phyloP scores from a whole-genome alignment of 805 yeast species.

The Schizosaccharomyces japonicus region DNA sequence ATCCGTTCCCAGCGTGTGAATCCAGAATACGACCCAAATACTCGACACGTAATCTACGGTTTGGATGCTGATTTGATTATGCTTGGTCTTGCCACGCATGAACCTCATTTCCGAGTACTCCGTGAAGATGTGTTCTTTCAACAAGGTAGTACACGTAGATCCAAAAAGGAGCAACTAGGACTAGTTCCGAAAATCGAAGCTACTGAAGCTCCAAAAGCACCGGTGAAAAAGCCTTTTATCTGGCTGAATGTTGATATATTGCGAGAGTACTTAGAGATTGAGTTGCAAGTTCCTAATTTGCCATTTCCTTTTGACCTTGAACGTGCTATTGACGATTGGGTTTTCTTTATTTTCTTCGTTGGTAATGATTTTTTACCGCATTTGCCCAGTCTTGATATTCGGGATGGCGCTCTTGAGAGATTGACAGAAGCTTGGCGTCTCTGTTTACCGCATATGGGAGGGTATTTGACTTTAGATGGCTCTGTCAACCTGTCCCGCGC shows the following conservation, averaged over 20 bases:
- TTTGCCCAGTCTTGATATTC: constrained; percentile 75
- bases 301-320: constrained; percentile 68
- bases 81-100: constrained; percentile 89
- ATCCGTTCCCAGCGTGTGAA: constrained; percentile 73
- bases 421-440: constrained; percentile 67
- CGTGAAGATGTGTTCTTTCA: constrained; percentile 93
- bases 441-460: constrained; percentile 37
- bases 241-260: constrained; percentile 81
- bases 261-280: constrained; percentile 70
- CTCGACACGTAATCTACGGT: constrained; percentile 90
- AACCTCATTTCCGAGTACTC: constrained; percentile 79
- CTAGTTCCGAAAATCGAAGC: constrained; percentile 21
- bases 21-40: constrained; percentile 73
- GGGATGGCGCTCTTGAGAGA: constrained; percentile 78
- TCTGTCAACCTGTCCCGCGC: constrained; percentile 50
- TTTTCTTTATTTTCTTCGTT: constrained; percentile 91
- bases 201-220: constrained; percentile 14
- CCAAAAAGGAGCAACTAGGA: constrained; percentile 15
- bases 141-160: constrained; percentile 15
- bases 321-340: constrained; percentile 96
- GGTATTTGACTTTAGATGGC: constrained; percentile 81
- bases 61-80: constrained; percentile 93
- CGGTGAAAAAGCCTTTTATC: constrained; percentile 53
- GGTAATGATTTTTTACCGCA: constrained; percentile 98
- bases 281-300: constrained; percentile 43